These are phyloP conservation scores for Paramyrothecium roridum DNA, from an alignment of 2,329 filamentous ascomycete genomes.

Conservation along the genomic window DNA sequence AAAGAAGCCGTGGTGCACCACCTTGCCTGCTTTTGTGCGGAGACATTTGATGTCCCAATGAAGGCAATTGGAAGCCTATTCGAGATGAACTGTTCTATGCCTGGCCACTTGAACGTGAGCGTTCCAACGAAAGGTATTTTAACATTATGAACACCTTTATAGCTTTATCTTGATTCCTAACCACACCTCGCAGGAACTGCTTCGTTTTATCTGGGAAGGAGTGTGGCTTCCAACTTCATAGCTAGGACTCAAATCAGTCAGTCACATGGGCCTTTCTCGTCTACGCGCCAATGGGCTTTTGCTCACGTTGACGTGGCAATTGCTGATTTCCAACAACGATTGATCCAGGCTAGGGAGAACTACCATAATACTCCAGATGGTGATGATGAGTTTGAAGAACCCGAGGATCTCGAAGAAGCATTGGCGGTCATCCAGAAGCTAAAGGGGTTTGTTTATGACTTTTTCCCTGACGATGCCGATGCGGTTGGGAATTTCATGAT, in stretches of 20 bases:
- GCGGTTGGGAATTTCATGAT: conserved; percentile 25
- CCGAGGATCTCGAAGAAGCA: conserved; percentile 26
- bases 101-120: conserved; percentile 3
- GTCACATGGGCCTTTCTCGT: not conserved
- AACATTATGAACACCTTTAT: not conserved
- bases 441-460: conserved; percentile 19
- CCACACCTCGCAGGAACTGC: not conserved
- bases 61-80: conserved; percentile 14
- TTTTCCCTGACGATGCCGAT: conserved; percentile 20
- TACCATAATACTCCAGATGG: conserved; percentile 7
- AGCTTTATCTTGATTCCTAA: not conserved
- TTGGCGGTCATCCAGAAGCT: conserved; percentile 21
- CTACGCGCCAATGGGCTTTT: not conserved
- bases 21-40: conserved; percentile 5
- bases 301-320: not conserved
- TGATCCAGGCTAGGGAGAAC: not conserved
- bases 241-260: not conserved
- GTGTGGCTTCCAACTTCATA: not conserved
- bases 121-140: not conserved
- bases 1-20: conserved; percentile 4
- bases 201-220: not conserved
- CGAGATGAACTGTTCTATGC: not conserved
- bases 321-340: not conserved
- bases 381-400: conserved; percentile 26
- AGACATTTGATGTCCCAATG: conserved; percentile 21